Base-by-base conservation (phyloP, 306 rosid genomes). In the Fragaria nilgerrensis region DNA sequence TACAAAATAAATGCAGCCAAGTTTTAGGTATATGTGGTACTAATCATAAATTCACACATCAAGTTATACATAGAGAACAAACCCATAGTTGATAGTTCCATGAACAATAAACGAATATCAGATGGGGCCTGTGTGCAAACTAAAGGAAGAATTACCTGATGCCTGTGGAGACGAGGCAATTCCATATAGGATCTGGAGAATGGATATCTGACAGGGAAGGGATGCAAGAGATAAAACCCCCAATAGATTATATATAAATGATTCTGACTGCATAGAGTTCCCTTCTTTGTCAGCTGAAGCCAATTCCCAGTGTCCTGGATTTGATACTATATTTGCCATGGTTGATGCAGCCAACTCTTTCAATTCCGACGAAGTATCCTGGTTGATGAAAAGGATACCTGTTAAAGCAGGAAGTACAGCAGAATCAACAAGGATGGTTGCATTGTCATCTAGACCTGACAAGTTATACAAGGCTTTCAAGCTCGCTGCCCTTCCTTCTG, bases 271-370 rank as follows among this genome's bases (percentile, higher is more conserved):
- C 85, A 87, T 83, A 52, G 77, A 59, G 73, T 78, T 82, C 34
- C 93, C 90, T 58, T 83, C 70, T 77, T 78, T 87, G 81, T 89
- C 89, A 47, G 84, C 86, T 59, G 84, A 82, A 70, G 93, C 93
- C 80, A 89, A 83, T 63, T 89, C 93, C 93, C 90, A 89, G 74
- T 82, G 78, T 55, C 93, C 89, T 58, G 87, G 85, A 78, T 79
- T 85, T 50, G 91, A 87, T 32, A 89, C 91, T 62, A 89, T 84
- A 72, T 89, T 89, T 50, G 91, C 89, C 75, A 83, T 79, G 52
- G 81, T 87, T 67, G 79, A 75, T 78, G 92, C 87, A 43, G 90
- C 87, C 82, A 86, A 72, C 64, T 82, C 82, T 80, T 81, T 89
- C 43, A 81, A 58, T 71, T 84, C 90, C 23, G 39, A 16, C 1